A percentile compares a stretch with the other conserved stretches of the same genome.
These are phyloP conservation scores for Cladosporium velox DNA, from an alignment of 2,329 filamentous ascomycete genomes.

Conservation along the genomic window DNA sequence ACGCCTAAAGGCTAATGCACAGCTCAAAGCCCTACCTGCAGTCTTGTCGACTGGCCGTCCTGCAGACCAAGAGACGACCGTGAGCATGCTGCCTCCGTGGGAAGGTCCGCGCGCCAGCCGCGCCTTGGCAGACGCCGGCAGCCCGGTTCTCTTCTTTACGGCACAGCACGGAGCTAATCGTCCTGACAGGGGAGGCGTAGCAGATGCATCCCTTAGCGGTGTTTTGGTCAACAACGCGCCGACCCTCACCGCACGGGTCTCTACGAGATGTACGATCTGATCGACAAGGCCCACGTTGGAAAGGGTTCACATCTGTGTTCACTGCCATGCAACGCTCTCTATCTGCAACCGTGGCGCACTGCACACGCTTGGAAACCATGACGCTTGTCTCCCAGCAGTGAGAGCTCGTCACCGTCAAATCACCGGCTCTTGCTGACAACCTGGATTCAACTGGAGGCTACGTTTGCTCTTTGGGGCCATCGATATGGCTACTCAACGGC, in stretches of 20 bases:
- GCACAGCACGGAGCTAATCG: background rate
- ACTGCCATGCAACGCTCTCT: slow-evolving; percentile 5
- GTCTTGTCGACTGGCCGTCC: background rate
- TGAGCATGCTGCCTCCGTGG: background rate
- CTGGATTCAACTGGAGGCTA: background rate
- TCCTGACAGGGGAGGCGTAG: background rate
- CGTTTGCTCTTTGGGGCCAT: background rate
- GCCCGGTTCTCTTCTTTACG: slow-evolving; percentile 10
- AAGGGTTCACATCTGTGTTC: background rate
- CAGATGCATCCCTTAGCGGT: background rate
- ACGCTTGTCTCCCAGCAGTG: background rate
- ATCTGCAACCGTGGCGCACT: slow-evolving; percentile 15
- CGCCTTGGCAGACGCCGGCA: slow-evolving; percentile 14
- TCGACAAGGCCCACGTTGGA: slow-evolving; percentile 6
- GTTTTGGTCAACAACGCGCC: slow-evolving; percentile 5
- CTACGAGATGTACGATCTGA: slow-evolving; percentile 10
- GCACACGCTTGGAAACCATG: slow-evolving; percentile 7
- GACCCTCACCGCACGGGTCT: slow-evolving; percentile 14
- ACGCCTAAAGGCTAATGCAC: background rate
- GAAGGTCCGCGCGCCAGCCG: slow-evolving; percentile 7
- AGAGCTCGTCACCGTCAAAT: background rate
- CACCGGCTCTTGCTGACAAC: background rate
- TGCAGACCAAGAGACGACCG: slow-evolving; percentile 3
- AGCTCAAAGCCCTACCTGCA: background rate
- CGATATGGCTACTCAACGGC: background rate